These are phyloP conservation scores for Whalleya microplaca DNA, from an alignment of 2,329 filamentous ascomycete species.

Conservation along the genomic window DNA sequence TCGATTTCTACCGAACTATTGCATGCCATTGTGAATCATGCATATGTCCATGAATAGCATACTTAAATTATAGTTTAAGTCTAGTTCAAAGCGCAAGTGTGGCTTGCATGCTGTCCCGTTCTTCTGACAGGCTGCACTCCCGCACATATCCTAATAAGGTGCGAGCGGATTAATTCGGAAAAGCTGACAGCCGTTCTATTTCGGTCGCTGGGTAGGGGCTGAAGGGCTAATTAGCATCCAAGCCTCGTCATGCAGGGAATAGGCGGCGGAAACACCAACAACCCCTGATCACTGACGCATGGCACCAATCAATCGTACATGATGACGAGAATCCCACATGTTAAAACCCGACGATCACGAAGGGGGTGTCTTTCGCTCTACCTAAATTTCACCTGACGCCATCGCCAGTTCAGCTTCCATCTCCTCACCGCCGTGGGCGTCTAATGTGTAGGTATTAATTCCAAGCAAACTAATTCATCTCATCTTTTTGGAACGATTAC, in stretches of 20 bases:
- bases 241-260: conserved; percentile 26
- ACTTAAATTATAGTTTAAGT: neutral
- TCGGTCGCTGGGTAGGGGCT: conserved; percentile 11
- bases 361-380: neutral
- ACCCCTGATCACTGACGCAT: conserved; percentile 8
- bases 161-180: conserved; percentile 18
- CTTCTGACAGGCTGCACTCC: no score
- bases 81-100: neutral
- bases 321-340: neutral
- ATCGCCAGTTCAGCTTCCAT: neutral
- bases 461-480: neutral
- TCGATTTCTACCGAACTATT: no score
- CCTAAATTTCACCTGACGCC: neutral
- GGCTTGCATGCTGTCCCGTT: neutral
- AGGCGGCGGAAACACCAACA: conserved; percentile 19
- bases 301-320: conserved; percentile 14
- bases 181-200: conserved; percentile 20
- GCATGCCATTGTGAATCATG: no score
- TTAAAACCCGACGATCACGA: neutral
- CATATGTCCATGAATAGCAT: neutral
- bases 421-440: neutral
- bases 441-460: neutral
- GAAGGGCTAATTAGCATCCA: conserved; percentile 9
- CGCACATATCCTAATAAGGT: neutral
- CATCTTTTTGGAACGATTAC: neutral